A percentile compares a stretch with the other conserved stretches of the same genome.
Conservation (phyloP, 2,329 filamentous ascomycete genomes). For the Cryoendolithus antarcticus region DNA sequence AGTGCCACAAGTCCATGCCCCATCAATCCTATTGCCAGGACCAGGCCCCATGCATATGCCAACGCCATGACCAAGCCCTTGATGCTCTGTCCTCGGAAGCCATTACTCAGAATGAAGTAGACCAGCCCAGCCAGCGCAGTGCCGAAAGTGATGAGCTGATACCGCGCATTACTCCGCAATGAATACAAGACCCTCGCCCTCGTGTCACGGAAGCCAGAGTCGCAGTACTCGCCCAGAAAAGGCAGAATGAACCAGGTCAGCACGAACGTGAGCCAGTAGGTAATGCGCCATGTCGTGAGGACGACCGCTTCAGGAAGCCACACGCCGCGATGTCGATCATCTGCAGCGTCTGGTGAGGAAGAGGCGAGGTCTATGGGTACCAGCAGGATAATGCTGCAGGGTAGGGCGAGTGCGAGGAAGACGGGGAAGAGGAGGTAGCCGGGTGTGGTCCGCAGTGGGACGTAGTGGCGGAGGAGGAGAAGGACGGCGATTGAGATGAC, state of each 20-base stretch:
- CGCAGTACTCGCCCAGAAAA: conserved; percentile 84
- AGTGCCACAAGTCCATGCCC: conserved; percentile 91
- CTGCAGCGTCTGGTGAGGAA: conserved; percentile 36
- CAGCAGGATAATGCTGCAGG: conserved; percentile 78
- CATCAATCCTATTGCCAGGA: conserved; percentile 93
- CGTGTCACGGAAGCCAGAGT: conserved; percentile 83
- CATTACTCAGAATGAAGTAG: conserved; percentile 72
- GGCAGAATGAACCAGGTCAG: conserved; percentile 95
- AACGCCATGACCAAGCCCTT: conserved; percentile 85
- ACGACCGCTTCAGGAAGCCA: conserved; percentile 72
- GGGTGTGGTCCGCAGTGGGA: conserved; percentile 81
- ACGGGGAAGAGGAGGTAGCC: conserved; percentile 83
- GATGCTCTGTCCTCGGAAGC: conserved; percentile 57
- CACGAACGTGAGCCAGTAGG: conserved; percentile 93
- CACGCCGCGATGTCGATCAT: conserved; percentile 53
- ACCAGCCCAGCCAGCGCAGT: conserved; percentile 59
- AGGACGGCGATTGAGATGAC: conserved; percentile 65
- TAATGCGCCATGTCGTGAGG: conserved; percentile 83
- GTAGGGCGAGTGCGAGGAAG: conserved; percentile 89
- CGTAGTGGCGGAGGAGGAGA: conserved; percentile 75
- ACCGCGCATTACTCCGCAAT: conserved; percentile 73
- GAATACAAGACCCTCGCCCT: conserved; percentile 73
- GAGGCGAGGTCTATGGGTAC: conserved; percentile 94
- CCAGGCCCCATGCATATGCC: conserved; percentile 84
- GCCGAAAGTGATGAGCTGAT: conserved; percentile 68